Evolutionary conservation across 2,329 filamentous ascomycete genomes (phyloP).

Genomic region (Xenosphaeropsis pyriputrescens): DNA sequence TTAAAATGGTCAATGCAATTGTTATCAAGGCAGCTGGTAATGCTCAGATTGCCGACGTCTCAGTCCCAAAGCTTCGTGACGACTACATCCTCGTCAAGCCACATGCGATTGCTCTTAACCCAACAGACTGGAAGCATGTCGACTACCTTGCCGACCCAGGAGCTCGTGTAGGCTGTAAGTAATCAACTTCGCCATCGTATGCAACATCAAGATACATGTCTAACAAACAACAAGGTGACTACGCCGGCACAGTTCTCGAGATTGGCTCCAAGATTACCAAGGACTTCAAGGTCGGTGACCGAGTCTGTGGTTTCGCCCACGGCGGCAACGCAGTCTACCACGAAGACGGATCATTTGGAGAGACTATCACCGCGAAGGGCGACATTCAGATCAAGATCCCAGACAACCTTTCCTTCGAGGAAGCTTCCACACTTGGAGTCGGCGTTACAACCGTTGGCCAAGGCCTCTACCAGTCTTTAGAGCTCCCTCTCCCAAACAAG

Average conservation of each 20-base stretch:
- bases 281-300: constrained; percentile 29
- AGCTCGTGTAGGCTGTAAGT: constrained; percentile 18
- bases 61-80: constrained; percentile 14
- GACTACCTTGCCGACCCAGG: constrained; percentile 1
- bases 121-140: constrained; percentile 18
- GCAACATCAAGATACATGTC: too few relatives aligned
- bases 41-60: constrained; percentile 8
- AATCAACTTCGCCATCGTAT: constrained; percentile 16
- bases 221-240: too few relatives aligned
- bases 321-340: constrained; percentile 21
- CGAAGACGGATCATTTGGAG: constrained; percentile 25
- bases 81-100: constrained; percentile 17
- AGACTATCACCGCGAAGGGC: constrained; percentile 17
- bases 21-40: constrained; percentile 3
- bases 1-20: background rate
- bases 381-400: constrained; percentile 28
- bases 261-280: constrained; percentile 27
- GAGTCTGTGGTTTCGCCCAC: constrained; percentile 25
- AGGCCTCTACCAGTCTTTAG: constrained; percentile 29
- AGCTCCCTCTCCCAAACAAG: constrained; percentile 28
- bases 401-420: constrained; percentile 26
- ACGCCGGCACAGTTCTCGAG: constrained; percentile 28
- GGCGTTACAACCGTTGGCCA: constrained; percentile 28
- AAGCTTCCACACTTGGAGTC: constrained; percentile 24
- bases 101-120: constrained; percentile 16